phyloP scores from a whole-genome alignment of 148 eudicot genomes.

The Agrostemma githago region DNA sequence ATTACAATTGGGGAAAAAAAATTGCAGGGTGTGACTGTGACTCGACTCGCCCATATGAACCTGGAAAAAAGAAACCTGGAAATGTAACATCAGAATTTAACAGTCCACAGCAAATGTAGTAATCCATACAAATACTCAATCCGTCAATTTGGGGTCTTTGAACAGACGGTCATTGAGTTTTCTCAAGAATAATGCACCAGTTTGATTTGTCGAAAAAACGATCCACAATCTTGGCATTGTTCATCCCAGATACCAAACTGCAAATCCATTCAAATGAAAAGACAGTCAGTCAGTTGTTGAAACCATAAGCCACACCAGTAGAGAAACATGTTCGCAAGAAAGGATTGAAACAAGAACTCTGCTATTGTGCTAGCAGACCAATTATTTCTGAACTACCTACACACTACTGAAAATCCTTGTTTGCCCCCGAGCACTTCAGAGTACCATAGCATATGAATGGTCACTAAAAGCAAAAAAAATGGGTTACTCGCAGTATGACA shows the following conservation, averaged over 20 bases:
- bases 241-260: conserved; percentile 74
- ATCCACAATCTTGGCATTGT: conserved; percentile 63
- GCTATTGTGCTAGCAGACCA: neutral
- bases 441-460: no score
- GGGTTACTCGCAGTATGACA: no score
- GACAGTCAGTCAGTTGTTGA: neutral
- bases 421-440: no score
- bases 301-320: neutral
- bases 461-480: no score
- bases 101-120: neutral
- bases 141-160: neutral
- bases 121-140: neutral
- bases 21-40: neutral
- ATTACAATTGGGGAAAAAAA: neutral
- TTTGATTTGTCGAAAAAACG: conserved; percentile 89
- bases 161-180: conserved; percentile 34
- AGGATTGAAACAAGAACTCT: neutral
- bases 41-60: neutral
- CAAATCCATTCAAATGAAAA: conserved; percentile 18
- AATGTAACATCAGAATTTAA: neutral
- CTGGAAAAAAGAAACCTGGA: neutral
- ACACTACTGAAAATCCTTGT: neutral
- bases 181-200: conserved; percentile 88
- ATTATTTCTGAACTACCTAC: neutral
- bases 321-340: neutral